These are phyloP conservation scores for Wickerhamomyces mucosus DNA, from an alignment of 805 yeast genomes.

Conservation along the genomic window DNA sequence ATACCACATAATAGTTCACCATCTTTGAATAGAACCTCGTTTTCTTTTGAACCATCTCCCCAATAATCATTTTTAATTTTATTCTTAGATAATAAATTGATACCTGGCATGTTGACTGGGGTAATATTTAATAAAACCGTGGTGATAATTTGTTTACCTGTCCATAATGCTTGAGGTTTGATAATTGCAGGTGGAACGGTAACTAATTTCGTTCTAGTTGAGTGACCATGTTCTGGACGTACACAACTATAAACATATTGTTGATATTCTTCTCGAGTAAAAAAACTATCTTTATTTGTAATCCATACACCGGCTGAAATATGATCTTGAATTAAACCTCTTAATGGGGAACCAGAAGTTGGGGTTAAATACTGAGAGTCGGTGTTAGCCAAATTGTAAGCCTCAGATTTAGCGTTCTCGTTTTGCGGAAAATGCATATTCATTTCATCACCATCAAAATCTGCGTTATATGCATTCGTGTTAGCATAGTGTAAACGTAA, in stretches of 20 bases:
- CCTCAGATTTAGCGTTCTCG: conserved; percentile 95
- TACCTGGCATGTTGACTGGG: conserved; percentile 84
- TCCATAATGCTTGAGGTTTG: conserved; percentile 90
- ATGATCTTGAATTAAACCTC: conserved; percentile 99
- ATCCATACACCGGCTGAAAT: conserved; percentile 99
- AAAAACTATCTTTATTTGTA: conserved; percentile 85
- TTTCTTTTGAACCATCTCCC: conserved; percentile 80
- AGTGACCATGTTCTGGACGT: conserved; percentile 96
- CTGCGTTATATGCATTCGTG: conserved; percentile 98
- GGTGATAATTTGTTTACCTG: conserved; percentile 94
- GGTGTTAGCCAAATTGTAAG: conserved; percentile 88
- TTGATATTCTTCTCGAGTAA: conserved; percentile 86
- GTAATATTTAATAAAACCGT: conserved; percentile 85
- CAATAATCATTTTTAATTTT: conserved; percentile 92
- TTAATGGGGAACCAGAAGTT: conserved; percentile 94
- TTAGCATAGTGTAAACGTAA: conserved; percentile 95
- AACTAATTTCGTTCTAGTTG: conserved; percentile 54
- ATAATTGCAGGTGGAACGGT: conserved; percentile 85
- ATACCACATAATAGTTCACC: conserved; percentile 92
- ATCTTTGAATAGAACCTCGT: conserved; percentile 72
- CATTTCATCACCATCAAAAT: conserved; percentile 99
- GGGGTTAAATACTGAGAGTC: conserved; percentile 97
- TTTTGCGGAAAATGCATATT: conserved; percentile 99
- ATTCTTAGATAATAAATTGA: conserved; percentile 74
- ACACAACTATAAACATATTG: conserved; percentile 90